Evolutionary conservation across 2,329 filamentous ascomycete genomes (phyloP), one percentile per base, ranked within the genome.

Genomic region (Penicillium concentricum): DNA sequence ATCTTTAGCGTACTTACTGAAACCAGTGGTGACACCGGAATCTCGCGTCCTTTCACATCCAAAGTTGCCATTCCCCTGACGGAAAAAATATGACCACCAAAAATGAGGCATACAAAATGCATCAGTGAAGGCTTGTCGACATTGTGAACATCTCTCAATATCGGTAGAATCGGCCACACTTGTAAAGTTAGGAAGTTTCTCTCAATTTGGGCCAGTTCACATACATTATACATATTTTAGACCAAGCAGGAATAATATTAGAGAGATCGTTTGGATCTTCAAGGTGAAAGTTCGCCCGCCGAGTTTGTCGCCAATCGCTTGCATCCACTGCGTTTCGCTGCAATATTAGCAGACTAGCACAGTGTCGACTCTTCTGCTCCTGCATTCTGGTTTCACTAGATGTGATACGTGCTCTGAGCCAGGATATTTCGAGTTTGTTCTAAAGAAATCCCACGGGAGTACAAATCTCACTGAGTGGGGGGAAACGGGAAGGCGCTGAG

Each of bases 91-190:
- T 28, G 32, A 57, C 55, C 55, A 57, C 55, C 55, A 57, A 35
- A 54, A 57, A 18, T 39, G 30, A 48, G 55, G 55, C 55, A 57
- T 57, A n/a, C 13, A 39, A 20, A 57, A 44, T 3, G 30, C 26
- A 43, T 57, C 30, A 9, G 9, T 10, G 20, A 57, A 43, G 10
- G 55, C 41, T n/a, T 54, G 24, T 22, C 37, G 55, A 30, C 55
- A 57, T 39, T 39, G 30, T 8, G 42, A 20, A 32, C 55, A 57
- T 28, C 22, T 26, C 26, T 44, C 35, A 18, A 54, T 50, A 16
- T 42, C 39, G n/a, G 5, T 16, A 10, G 47, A 51, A 15, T 55
- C 6, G 24, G 46, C 46, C 18, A 55, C 46, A 4, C 53, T 55
- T 38, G 7, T 15, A 15, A 12, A 5, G 32, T 55, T 45, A 55